Base-by-base conservation (phyloP, 2,329 filamentous ascomycete genomes). In the Phyllosticta citriasiana region DNA sequence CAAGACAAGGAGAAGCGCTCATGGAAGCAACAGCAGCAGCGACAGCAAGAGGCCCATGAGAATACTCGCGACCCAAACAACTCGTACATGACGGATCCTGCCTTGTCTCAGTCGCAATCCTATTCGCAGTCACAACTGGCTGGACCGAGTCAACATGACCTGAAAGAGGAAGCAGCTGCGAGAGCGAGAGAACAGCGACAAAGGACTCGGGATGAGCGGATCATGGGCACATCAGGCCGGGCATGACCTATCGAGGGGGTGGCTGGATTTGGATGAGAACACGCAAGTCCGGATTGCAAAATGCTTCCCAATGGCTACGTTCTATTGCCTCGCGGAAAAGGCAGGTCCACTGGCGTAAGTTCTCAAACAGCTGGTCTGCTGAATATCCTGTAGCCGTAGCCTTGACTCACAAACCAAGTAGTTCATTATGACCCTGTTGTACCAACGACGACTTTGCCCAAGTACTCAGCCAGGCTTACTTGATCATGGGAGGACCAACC, bases 1-100 rank as follows among this genome's bases (percentile, higher is more conserved):
- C 85, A 87, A 71, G 79, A 80, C 27, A 81, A 84, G 63, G 65
- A 70, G 61, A 71, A 69, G 59, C 71, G 68, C 53, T 61, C 69
- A 12, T 69, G 67, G 66, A 70, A 72, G 59, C 60, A 62, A 40
- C 55, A 60, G 9, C 67, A 70, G 57, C 51, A 57, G 8, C 63
- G 63, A 27, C 57, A 57, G 35, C 63, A 64, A 30, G 50, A 57
- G 26, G 52, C 57, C 22, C 22, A 53, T 33, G 52, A 53, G 12
- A 55, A 22, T 16, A 22, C 51, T 16, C 40, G n/a, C 12, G 40
- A 47, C 40, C 40, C 40, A 3, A 12, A 63, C 47, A 47, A 55
- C 19, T 54, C 53, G 22, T 59, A 62, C 56, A 62, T 57, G 60
- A 59, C 57, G n/a, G 60, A 62, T 4, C 55, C 60, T 10, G 30